Percentiles rank a stretch among this genome's conserved stretches.
Evolutionary conservation across 768 basidiomycete genomes (phyloP).

Genomic region (Collybia sp.): DNA sequence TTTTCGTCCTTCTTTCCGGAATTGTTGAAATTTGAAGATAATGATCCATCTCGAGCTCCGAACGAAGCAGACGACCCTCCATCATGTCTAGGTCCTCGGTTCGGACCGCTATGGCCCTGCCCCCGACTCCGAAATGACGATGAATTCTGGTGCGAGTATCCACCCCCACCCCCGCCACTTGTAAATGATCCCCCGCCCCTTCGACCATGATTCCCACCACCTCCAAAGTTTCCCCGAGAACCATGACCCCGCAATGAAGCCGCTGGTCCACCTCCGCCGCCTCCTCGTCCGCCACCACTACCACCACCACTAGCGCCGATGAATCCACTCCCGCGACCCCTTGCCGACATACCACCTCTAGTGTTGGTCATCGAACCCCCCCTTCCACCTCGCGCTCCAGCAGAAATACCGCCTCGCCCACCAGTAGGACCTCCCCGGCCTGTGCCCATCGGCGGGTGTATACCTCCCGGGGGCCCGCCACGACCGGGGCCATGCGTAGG

Average conservation of each 20-base stretch:
- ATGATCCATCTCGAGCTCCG: conserved; percentile 45
- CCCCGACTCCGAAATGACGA: conserved; percentile 55
- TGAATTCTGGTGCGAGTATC: conserved; percentile 34
- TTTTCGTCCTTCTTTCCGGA: conserved; percentile 83
- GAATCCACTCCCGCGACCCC: conserved; percentile 34
- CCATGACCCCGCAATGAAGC: conserved; percentile 57
- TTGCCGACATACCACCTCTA: conserved; percentile 35
- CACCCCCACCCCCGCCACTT: conserved; percentile 37
- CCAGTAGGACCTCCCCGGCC: conserved; percentile 18
- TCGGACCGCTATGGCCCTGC: conserved; percentile 44
- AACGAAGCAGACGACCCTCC: conserved; percentile 30
- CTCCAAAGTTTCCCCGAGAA: conserved; percentile 63
- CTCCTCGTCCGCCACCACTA: conserved; percentile 36
- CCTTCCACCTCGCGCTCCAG: conserved; percentile 43
- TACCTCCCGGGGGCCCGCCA: conserved; percentile 31
- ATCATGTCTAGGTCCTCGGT: conserved; percentile 37
- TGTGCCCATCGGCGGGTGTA: conserved; percentile 26
- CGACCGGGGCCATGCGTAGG: conserved; percentile 27
- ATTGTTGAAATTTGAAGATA: conserved; percentile 36
- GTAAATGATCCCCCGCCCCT: conserved; percentile 65
- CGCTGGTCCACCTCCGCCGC: conserved; percentile 39
- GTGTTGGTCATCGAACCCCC: conserved; percentile 45
- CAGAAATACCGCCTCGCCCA: conserved; percentile 36
- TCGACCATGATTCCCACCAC: conserved; percentile 56
- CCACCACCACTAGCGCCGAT: conserved; percentile 33